Base-by-base conservation (phyloP, 163 green algal species). In the Scenedesmus sp. region DNA sequence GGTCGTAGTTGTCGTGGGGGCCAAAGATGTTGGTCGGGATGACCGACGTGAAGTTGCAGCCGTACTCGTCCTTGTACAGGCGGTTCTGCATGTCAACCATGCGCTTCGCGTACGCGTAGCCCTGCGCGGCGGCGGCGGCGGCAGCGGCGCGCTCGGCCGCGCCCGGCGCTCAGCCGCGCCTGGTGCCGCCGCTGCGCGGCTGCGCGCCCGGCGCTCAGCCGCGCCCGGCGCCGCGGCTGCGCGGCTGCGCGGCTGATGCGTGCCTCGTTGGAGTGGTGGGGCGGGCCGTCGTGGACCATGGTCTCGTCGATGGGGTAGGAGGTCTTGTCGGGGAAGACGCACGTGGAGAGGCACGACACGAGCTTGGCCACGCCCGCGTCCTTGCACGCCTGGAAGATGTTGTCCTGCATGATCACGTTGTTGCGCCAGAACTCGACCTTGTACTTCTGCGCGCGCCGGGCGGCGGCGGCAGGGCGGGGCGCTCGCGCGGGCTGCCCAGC, bases 1-100 rank as follows among this genome's bases (percentile, higher is more conserved):
- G 79, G 79, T 89, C 70, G 73, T 91, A 93, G 77, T 93, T 93
- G 80, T 93, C 89, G 64, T 90, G 70, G 34, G 83, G 84, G 13
- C 89, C 89, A 75, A 90, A 93, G 48, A 93, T 86, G 82, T 93
- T 93, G 70, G 87, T 92, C 14, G 89, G 89, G 48, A 93, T 89
- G 1, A 89, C 84, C 22, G 80, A 80, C 0, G 84, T 89, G 78
- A 87, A 91, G 77, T 87, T 85, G 75, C 77, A 86, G 24, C 84
- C 87, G 29, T 88, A 87, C 80, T 91, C 82, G 57, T 83, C 63
- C 14, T 87, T 84, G 70, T 89, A 88, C 54, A 89, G 77, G 3
- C 78, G 51, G 71, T 88, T 88, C 47, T 88, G 82, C 50, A 92
- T 83, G 34, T 90, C 85, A 20, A 92, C 83, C 81, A 92, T 87